Percentiles rank a stretch among this genome's conserved stretches.
phyloP scores from a whole-genome alignment of 352 stramenopile genomes.

The Phytophthora syringae region DNA sequence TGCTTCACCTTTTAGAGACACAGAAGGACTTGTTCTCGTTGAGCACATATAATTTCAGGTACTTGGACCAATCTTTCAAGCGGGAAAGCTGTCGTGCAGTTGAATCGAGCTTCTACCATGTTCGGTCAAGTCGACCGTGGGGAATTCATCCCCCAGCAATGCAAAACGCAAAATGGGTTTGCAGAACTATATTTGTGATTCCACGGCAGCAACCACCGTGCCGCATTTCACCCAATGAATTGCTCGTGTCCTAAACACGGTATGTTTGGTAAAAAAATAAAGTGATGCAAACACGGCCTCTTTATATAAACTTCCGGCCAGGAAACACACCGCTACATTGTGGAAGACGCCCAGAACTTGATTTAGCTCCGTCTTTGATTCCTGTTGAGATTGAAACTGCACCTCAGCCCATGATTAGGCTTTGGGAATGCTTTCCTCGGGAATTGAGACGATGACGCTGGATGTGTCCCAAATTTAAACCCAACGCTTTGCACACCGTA shows the following conservation, averaged over 20 bases:
- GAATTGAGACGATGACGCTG: constrained; percentile 4
- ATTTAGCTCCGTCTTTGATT: background rate
- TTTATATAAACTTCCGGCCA: background rate
- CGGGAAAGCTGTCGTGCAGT: background rate
- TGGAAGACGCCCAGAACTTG: constrained; percentile 5
- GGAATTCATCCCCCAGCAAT: background rate
- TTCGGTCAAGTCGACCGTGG: background rate
- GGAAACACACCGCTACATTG: constrained; percentile 10
- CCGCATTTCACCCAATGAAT: too few relatives aligned
- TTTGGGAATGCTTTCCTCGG: constrained; percentile 2
- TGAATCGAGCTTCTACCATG: background rate
- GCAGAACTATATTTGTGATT: background rate
- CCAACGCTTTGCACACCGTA: background rate
- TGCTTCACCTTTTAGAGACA: background rate
- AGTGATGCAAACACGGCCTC: too few relatives aligned
- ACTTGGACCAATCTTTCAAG: background rate
- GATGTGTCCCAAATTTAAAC: constrained; percentile 18
- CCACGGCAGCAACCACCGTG: too few relatives aligned
- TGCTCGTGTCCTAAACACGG: too few relatives aligned
- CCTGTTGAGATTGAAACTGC: background rate
- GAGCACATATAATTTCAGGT: background rate
- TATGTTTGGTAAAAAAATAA: constrained; percentile 22
- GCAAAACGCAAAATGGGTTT: background rate
- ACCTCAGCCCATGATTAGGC: background rate
- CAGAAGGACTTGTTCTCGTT: background rate